Evolutionary conservation across 176 grass and related monocot species (phyloP).

Genomic region (Pontederia crassipes): DNA sequence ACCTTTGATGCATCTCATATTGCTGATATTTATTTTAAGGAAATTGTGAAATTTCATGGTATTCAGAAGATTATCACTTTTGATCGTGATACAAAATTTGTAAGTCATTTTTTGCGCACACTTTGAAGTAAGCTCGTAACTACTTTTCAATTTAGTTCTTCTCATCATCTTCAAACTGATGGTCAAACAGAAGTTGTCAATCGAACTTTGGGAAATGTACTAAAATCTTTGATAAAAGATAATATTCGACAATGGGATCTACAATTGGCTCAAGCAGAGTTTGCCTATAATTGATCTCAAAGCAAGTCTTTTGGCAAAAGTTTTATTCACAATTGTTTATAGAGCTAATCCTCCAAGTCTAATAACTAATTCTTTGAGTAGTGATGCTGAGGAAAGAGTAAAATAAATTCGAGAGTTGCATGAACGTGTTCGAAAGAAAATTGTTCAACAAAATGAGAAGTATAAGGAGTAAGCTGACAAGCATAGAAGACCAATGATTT

Average conservation of each 20-base stretch:
- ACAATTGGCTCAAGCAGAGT: background rate
- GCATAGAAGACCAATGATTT: too few species aligned
- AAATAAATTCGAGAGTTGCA: background rate
- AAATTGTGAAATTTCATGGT: background rate
- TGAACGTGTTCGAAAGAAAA: background rate
- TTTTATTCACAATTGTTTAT: background rate
- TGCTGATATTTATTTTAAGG: background rate
- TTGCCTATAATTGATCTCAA: background rate
- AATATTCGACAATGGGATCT: background rate
- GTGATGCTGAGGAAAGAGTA: background rate
- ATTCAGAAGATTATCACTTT: background rate
- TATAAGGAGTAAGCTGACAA: background rate
- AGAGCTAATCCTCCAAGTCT: background rate
- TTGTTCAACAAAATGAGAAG: background rate
- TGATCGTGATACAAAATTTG: background rate
- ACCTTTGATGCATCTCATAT: too few species aligned
- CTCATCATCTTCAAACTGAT: background rate
- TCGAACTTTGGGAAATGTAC: too few species aligned
- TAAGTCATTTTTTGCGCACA: background rate
- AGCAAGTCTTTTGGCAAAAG: background rate
- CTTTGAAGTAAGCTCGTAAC: too few species aligned
- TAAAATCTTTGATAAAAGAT: too few species aligned
- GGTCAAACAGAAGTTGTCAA: too few species aligned
- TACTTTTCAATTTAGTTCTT: too few species aligned
- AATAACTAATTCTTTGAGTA: background rate